phyloP scores from a whole-genome alignment of 805 yeast genomes.

The Candida sphagnicola region DNA sequence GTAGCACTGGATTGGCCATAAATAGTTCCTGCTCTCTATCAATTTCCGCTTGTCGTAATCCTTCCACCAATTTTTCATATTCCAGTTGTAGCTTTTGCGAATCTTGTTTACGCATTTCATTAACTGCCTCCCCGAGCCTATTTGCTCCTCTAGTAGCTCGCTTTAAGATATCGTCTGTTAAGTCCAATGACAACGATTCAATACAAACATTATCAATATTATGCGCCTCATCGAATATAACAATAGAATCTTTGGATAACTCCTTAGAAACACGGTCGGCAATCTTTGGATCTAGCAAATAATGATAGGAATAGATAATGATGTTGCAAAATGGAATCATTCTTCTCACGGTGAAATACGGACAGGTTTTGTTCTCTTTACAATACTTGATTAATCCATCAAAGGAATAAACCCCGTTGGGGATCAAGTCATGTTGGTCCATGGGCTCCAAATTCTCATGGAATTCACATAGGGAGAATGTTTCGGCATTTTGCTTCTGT shows the following conservation, averaged over 20 bases:
- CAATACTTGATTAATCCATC: conserved; percentile 79
- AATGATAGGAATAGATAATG: conserved; percentile 94
- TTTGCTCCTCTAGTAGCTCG: conserved; percentile 86
- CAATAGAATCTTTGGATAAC: conserved; percentile 85
- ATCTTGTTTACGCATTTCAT: conserved; percentile 77
- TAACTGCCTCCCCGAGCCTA: conserved; percentile 74
- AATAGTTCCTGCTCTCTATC: conserved; percentile 58
- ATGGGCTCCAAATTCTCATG: conserved; percentile 86
- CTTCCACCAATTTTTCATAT: conserved; percentile 86
- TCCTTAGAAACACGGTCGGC: conserved; percentile 94
- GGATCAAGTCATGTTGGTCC: conserved; percentile 86
- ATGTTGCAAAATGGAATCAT: conserved; percentile 95
- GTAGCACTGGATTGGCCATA: conserved; percentile 83
- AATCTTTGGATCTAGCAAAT: conserved; percentile 92
- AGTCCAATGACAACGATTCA: conserved; percentile 86
- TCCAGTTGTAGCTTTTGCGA: conserved; percentile 83
- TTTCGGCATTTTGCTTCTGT: conserved; percentile 39
- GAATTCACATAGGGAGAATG: conserved; percentile 60
- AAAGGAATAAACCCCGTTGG: conserved; percentile 92
- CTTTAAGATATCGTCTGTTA: conserved; percentile 85
- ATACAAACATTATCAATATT: conserved; percentile 98
- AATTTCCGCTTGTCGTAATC: conserved; percentile 77
- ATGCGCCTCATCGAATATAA: conserved; percentile 98
- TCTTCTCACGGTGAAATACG: conserved; percentile 95
- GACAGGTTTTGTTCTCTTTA: conserved; percentile 78